Conservation (phyloP, 2,329 filamentous ascomycete species). For the Aspergillus novofumigatus region DNA sequence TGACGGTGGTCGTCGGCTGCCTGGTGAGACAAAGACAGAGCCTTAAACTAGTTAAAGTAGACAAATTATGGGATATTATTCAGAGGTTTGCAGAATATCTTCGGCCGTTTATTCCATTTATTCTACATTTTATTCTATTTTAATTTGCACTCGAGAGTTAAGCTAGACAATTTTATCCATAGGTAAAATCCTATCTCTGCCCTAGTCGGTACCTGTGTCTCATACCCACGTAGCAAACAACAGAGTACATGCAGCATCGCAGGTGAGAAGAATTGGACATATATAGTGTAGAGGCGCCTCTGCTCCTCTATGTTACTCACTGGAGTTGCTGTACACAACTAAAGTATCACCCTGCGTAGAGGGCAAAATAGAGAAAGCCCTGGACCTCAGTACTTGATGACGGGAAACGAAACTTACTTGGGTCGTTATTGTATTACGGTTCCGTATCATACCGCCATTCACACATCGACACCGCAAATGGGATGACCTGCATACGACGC, state of each 20-base stretch:
- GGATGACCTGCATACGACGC: not conserved
- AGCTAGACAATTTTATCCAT: no score
- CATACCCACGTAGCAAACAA: not conserved
- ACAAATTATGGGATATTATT: not conserved
- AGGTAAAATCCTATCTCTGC: no score
- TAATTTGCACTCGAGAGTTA: no score
- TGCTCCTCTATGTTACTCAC: not conserved
- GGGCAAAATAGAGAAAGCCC: not conserved
- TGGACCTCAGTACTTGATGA: not conserved
- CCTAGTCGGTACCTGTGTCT: not conserved
- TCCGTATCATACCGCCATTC: not conserved
- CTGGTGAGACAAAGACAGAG: not conserved
- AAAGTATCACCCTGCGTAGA: not conserved
- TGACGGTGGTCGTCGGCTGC: conserved; percentile 2
- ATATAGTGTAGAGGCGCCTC: no score
- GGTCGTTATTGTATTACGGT: not conserved
- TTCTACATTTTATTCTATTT: no score
- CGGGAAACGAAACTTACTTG: not conserved
- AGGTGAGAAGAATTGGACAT: not conserved
- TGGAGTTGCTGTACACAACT: not conserved
- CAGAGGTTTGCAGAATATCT: no score
- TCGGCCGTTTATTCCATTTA: no score
- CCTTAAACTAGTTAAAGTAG: not conserved
- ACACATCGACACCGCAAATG: not conserved
- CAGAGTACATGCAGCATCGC: not conserved